Conservation (phyloP, 306 rosid species). For the Astragalus glycyphyllos region DNA sequence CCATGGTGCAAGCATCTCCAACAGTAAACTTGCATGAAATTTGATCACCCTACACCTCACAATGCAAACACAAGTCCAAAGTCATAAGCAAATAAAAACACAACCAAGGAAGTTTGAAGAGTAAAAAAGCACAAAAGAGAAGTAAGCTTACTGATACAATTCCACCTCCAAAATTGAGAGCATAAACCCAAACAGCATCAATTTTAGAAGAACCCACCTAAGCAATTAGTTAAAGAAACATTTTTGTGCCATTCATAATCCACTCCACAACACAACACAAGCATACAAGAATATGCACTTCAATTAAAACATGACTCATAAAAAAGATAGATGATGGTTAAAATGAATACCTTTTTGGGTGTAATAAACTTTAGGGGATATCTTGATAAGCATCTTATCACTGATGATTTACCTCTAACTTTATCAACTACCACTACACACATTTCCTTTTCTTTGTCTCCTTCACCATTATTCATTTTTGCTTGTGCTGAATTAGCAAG, state of each 20-base stretch:
- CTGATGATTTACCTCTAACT: conserved; percentile 75
- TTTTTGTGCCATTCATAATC: conserved; percentile 25
- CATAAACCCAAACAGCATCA: conserved; percentile 89
- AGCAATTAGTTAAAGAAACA: conserved; percentile 34
- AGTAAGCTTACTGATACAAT: conserved; percentile 73
- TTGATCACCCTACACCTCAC: conserved; percentile 69
- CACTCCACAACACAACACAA: background rate
- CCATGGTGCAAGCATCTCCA: conserved; percentile 68
- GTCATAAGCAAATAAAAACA: background rate
- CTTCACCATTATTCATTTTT: conserved; percentile 27
- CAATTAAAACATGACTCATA: background rate
- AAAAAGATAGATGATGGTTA: background rate
- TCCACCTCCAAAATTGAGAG: conserved; percentile 89
- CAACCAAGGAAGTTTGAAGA: background rate
- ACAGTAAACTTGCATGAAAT: conserved; percentile 66
- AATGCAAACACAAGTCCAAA: conserved; percentile 30
- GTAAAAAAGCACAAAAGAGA: conserved; percentile 3
- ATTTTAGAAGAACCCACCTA: conserved; percentile 81
- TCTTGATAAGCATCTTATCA: conserved; percentile 71
- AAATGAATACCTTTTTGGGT: conserved; percentile 76
- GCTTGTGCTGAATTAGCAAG: background rate
- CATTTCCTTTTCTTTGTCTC: conserved; percentile 46
- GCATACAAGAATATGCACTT: background rate
- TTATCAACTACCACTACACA: conserved; percentile 73
- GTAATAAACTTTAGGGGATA: conserved; percentile 84